Conservation (phyloP, 176 grass and related monocot genomes). For the Raddia distichophylla region DNA sequence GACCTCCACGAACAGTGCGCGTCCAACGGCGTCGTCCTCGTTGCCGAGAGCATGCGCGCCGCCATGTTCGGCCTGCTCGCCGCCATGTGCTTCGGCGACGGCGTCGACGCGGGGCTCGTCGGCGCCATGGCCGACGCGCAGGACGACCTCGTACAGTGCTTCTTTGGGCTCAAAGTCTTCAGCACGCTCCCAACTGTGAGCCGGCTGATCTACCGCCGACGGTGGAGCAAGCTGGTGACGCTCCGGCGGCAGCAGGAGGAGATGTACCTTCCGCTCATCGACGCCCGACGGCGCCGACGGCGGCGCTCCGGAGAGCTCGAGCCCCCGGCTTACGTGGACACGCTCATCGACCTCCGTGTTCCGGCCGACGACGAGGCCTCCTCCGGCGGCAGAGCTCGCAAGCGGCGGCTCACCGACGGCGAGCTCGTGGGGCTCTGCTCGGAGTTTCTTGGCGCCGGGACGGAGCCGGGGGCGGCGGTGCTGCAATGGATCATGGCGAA, state of each 20-base stretch:
- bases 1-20: constrained; percentile 15
- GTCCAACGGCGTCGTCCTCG: not conserved
- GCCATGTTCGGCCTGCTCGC: constrained; percentile 3
- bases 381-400: not conserved
- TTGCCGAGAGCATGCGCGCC: constrained; percentile 9
- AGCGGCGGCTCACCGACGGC: constrained; percentile 1
- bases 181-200: not conserved
- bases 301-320: not conserved
- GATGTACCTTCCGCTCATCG: constrained; percentile 30
- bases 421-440: constrained; percentile 33
- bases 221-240: constrained; percentile 10
- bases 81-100: constrained; percentile 31
- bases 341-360: constrained; percentile 30
- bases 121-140: not conserved
- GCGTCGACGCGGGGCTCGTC: not conserved
- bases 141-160: constrained; percentile 35
- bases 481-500: constrained; percentile 36
- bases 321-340: constrained; percentile 19
- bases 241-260: constrained; percentile 32
- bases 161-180: constrained; percentile 11
- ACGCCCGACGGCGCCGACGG: not conserved
- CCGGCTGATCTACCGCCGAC: not conserved
- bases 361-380: not conserved
- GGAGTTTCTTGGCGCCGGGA: constrained; percentile 36
- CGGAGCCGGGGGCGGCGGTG: not conserved